These are phyloP conservation scores for Talaromyces islandicus DNA, from an alignment of 2,329 filamentous ascomycete species.

Conservation along the genomic window DNA sequence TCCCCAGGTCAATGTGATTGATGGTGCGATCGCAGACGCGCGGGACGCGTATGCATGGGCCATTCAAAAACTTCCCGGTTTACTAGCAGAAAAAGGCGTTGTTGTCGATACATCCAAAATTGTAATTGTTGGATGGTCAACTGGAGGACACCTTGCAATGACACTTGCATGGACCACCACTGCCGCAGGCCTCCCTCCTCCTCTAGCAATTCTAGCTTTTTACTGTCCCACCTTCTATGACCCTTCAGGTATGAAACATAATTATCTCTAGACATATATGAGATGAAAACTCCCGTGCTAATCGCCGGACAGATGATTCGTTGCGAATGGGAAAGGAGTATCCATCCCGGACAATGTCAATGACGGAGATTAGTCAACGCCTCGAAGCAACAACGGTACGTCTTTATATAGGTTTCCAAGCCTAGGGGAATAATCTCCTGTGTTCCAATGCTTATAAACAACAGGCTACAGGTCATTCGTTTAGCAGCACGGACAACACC, in stretches of 20 bases:
- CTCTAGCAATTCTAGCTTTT: background rate
- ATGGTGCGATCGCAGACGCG: background rate
- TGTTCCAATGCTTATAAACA: background rate
- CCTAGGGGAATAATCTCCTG: background rate
- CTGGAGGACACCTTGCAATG: slow-evolving; percentile 6
- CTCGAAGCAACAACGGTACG: background rate
- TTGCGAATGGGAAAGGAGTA: background rate
- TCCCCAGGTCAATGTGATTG: background rate
- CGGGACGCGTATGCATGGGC: slow-evolving; percentile 1
- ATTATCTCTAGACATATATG: background rate
- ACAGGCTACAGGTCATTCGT: background rate
- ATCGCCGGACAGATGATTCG: background rate
- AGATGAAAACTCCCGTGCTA: background rate
- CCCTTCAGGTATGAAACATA: background rate
- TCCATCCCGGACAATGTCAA: background rate
- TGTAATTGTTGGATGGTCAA: slow-evolving; percentile 4
- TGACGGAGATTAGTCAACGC: background rate
- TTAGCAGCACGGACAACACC: background rate
- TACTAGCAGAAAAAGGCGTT: background rate
- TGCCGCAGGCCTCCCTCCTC: background rate
- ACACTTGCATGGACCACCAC: background rate
- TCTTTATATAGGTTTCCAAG: background rate
- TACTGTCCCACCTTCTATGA: slow-evolving; percentile 3
- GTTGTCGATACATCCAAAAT: background rate
- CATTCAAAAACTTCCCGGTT: background rate